phyloP scores from a whole-genome alignment of 2,329 filamentous ascomycete species.

The Penicillium italicum region DNA sequence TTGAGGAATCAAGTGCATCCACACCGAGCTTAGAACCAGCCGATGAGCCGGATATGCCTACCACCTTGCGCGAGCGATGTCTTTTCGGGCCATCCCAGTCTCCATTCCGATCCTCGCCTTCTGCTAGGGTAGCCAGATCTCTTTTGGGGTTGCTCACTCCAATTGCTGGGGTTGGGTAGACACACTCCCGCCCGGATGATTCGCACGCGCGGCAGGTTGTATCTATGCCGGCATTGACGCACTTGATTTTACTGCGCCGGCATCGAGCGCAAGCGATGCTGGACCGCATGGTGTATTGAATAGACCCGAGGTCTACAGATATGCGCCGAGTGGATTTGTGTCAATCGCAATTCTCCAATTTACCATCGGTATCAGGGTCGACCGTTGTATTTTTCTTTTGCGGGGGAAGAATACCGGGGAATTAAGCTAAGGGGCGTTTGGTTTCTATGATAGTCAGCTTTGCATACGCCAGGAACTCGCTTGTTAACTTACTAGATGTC shows the following conservation, averaged over 20 bases:
- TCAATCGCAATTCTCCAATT: constrained; percentile 13
- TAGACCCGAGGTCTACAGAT: constrained; percentile 14
- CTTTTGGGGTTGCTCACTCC: constrained; percentile 38
- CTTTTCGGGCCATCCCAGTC: constrained; percentile 45
- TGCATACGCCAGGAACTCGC: constrained; percentile 7
- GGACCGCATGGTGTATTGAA: constrained; percentile 57
- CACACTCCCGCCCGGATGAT: constrained; percentile 67
- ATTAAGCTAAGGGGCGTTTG: not conserved
- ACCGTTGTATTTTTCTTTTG: not conserved
- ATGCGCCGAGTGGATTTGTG: constrained; percentile 2
- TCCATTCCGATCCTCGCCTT: constrained; percentile 40
- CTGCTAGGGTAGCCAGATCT: constrained; percentile 35
- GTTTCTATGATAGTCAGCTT: constrained; percentile 7
- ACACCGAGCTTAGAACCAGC: constrained; percentile 33
- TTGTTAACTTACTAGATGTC: not conserved
- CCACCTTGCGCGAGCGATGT: constrained; percentile 38
- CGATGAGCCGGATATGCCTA: constrained; percentile 28
- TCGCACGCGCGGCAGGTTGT: constrained; percentile 72
- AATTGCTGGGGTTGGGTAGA: constrained; percentile 56
- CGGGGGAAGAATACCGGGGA: not conserved
- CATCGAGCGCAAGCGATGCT: constrained; percentile 76
- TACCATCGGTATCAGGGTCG: not conserved
- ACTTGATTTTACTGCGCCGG: constrained; percentile 80
- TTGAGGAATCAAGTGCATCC: constrained; percentile 49
- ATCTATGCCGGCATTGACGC: constrained; percentile 70